Conservation (phyloP, 2,329 filamentous ascomycete genomes). For the Penicillium polonicum region DNA sequence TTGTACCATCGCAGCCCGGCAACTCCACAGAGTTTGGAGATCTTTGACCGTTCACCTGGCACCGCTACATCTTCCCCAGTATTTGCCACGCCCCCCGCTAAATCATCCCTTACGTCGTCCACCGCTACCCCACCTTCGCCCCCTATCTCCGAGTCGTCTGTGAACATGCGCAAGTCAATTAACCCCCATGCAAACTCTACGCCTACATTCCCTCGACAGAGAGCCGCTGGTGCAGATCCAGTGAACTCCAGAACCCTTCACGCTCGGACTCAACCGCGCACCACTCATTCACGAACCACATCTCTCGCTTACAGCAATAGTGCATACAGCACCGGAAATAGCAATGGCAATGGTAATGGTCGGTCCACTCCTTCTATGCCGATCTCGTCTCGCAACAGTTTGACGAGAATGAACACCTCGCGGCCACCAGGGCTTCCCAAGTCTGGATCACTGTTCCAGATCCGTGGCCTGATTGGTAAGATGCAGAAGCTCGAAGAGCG, state of each 20-base stretch:
- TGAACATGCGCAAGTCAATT: conserved; percentile 55
- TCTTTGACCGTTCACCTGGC: conserved; percentile 73
- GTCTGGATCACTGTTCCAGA: conserved; percentile 80
- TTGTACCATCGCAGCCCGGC: conserved; percentile 50
- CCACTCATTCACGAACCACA: conserved; percentile 55
- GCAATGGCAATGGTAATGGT: conserved; percentile 20
- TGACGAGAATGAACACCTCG: conserved; percentile 52
- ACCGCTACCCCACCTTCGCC: conserved; percentile 86
- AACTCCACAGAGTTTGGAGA: conserved; percentile 62
- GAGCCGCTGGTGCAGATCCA: conserved; percentile 49
- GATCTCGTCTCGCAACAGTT: conserved; percentile 38
- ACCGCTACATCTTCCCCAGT: conserved; percentile 89
- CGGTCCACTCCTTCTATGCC: conserved; percentile 48
- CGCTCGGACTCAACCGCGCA: conserved; percentile 41
- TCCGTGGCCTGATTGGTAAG: conserved; percentile 88
- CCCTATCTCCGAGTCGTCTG: conserved; percentile 83
- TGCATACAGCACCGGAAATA: not conserved
- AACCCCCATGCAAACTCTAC: conserved; percentile 42
- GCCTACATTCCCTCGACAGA: conserved; percentile 47
- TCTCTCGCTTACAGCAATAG: conserved; percentile 55
- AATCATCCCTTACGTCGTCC: conserved; percentile 62
- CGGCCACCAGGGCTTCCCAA: conserved; percentile 50
- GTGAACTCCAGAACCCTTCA: conserved; percentile 56
- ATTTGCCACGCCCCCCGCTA: conserved; percentile 79
- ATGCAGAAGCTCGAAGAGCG: conserved; percentile 95